phyloP scores from a whole-genome alignment of 352 stramenopile species.

The Hyaloperonospora arabidopsidis region DNA sequence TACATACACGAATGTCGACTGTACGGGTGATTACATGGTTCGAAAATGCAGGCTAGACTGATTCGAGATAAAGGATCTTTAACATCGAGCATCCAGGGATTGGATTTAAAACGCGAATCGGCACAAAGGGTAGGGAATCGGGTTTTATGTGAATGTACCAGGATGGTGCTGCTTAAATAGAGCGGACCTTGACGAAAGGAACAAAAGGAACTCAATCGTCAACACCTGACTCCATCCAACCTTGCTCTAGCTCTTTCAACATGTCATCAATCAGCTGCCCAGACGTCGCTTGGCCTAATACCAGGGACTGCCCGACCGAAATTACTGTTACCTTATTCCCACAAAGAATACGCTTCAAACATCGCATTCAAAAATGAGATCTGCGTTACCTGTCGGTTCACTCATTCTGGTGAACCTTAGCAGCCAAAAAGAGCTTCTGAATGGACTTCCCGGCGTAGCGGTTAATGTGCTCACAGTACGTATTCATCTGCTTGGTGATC shows the following conservation, averaged over 20 bases:
- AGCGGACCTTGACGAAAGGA: constrained; percentile 22
- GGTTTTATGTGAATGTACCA: too few relatives aligned
- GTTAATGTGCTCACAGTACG: constrained; percentile 90
- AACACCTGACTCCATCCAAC: constrained; percentile 28
- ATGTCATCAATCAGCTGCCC: constrained; percentile 17
- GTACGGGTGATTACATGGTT: too few relatives aligned
- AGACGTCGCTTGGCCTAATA: constrained; percentile 14
- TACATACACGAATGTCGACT: too few relatives aligned
- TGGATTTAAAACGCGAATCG: too few relatives aligned
- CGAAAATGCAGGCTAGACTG: too few relatives aligned
- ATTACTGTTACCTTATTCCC: not conserved
- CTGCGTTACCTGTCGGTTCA: constrained; percentile 23
- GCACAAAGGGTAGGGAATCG: too few relatives aligned
- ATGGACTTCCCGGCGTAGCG: constrained; percentile 86
- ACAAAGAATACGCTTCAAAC: constrained; percentile 5
- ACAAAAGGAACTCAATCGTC: constrained; percentile 21
- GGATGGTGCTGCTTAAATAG: constrained; percentile 6
- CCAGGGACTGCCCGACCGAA: constrained; percentile 11
- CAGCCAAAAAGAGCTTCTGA: constrained; percentile 87
- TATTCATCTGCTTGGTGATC: constrained; percentile 90
- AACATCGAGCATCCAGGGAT: too few relatives aligned
- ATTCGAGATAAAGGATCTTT: too few relatives aligned
- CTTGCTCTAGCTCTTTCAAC: constrained; percentile 25
- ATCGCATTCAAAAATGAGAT: constrained; percentile 17
- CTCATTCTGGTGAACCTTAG: constrained; percentile 82